Percentiles rank a stretch among this genome's conserved stretches.
Conservation (phyloP, 2,329 filamentous ascomycete genomes). For the Hymenoscyphus salicellus region DNA sequence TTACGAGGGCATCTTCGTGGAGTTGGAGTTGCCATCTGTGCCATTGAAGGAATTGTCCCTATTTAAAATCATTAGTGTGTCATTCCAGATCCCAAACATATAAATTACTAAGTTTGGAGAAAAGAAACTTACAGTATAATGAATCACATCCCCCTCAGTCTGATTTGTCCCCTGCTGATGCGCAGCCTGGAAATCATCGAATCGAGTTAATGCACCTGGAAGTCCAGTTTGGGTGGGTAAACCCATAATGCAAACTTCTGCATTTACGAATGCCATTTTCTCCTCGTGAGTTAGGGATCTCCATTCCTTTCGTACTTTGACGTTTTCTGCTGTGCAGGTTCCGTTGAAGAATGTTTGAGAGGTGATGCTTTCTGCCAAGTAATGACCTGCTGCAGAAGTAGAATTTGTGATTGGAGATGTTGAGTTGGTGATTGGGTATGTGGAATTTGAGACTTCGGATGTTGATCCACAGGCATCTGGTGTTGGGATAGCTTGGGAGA, state of each 20-base stretch:
- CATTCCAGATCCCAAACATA: too few relatives aligned
- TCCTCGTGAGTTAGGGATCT: conserved; percentile 14
- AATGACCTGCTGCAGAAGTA: background rate
- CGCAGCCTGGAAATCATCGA: conserved; percentile 41
- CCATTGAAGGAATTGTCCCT: conserved; percentile 41
- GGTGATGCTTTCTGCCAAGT: conserved; percentile 3
- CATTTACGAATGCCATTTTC: conserved; percentile 16
- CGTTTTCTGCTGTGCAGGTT: conserved; percentile 11
- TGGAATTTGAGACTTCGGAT: too few relatives aligned
- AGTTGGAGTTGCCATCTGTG: conserved; percentile 41
- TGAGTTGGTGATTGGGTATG: too few relatives aligned
- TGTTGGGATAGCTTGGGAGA: too few relatives aligned
- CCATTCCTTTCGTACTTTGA: conserved; percentile 21
- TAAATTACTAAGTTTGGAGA: too few relatives aligned
- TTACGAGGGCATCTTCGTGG: conserved; percentile 39
- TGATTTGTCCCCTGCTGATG: conserved; percentile 38
- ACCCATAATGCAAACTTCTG: conserved; percentile 18
- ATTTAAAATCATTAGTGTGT: background rate
- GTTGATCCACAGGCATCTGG: too few relatives aligned
- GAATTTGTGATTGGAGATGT: background rate
- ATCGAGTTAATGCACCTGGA: conserved; percentile 32
- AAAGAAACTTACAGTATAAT: conserved; percentile 12
- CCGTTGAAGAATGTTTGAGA: conserved; percentile 10
- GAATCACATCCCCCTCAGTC: conserved; percentile 33
- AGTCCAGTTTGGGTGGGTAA: conserved; percentile 6